Percentiles rank a stretch among this genome's conserved stretches.
phyloP scores from a whole-genome alignment of 257 asterid genomes.

The Jaltomata sinuosa region DNA sequence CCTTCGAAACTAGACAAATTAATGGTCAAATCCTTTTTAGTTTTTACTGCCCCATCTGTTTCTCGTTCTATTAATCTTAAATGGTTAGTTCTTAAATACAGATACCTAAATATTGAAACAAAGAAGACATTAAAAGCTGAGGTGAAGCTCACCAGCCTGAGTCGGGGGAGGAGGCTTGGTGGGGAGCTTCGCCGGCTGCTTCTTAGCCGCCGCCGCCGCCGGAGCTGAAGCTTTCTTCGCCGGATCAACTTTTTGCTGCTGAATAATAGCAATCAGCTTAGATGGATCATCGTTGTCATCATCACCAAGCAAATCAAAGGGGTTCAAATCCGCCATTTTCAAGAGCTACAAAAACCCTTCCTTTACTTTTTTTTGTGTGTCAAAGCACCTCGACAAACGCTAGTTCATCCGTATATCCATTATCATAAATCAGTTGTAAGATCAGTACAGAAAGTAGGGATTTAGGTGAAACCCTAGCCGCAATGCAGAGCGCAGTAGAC shows the following conservation, averaged over 20 bases:
- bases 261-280: slow-evolving; percentile 52
- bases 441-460: slow-evolving; percentile 1
- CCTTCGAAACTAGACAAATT: neutral
- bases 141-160: slow-evolving; percentile 50
- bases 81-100: neutral
- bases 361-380: neutral
- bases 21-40: neutral
- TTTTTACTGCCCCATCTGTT: neutral
- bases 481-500: slow-evolving; percentile 12
- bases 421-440: neutral
- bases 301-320: slow-evolving; percentile 81
- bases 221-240: slow-evolving; percentile 42
- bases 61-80: neutral
- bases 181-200: slow-evolving; percentile 55
- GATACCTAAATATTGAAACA: neutral
- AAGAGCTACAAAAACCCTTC: slow-evolving; percentile 9
- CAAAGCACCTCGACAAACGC: neutral
- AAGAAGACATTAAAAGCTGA: neutral
- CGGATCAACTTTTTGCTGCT: slow-evolving; percentile 37
- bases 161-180: slow-evolving; percentile 69
- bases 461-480: slow-evolving; percentile 80
- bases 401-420: slow-evolving; percentile 15
- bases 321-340: slow-evolving; percentile 70
- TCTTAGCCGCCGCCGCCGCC: slow-evolving; percentile 20
- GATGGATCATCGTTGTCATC: slow-evolving; percentile 64